These are phyloP conservation scores for Funneliformis geosporum DNA, from an alignment of 192 early-diverging fungal genomes.

Conservation along the genomic window DNA sequence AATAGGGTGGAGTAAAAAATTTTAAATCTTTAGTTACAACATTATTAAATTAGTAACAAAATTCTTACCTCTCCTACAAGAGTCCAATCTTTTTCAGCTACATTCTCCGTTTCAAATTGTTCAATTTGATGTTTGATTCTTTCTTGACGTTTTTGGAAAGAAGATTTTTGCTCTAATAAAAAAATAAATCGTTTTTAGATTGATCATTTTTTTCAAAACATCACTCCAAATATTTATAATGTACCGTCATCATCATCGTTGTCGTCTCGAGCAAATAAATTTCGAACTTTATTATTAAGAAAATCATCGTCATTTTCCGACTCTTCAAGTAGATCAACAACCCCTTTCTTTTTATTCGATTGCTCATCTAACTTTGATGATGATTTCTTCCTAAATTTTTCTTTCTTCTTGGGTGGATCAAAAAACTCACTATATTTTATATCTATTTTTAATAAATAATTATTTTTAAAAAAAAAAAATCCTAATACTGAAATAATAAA, in stretches of 20 bases:
- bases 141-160: slow-evolving; percentile 80
- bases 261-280: slow-evolving; percentile 61
- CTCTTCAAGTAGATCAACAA: slow-evolving; percentile 45
- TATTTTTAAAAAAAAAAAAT: too few species aligned
- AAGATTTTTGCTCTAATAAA: slow-evolving; percentile 52
- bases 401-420: slow-evolving; percentile 58
- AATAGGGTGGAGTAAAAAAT: neutral
- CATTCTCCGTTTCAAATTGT: slow-evolving; percentile 82
- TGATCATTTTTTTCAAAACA: slow-evolving; percentile 33
- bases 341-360: slow-evolving; percentile 40
- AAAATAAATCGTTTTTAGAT: slow-evolving; percentile 33
- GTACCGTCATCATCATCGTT: slow-evolving; percentile 52
- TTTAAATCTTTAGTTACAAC: neutral
- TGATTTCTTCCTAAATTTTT: slow-evolving; percentile 35
- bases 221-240: slow-evolving; percentile 21
- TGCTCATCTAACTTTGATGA: slow-evolving; percentile 35
- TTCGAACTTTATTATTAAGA: slow-evolving; percentile 42
- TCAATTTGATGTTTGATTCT: slow-evolving; percentile 71
- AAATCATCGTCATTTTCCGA: slow-evolving; percentile 43
- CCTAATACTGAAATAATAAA: too few species aligned
- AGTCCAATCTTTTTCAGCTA: slow-evolving; percentile 86
- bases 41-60: neutral
- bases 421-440: slow-evolving; percentile 88
- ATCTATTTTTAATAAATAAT: too few species aligned
- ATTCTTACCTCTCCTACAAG: slow-evolving; percentile 73